These are phyloP conservation scores for Sungouiella thailandica DNA, from an alignment of 805 yeast genomes.

Conservation along the genomic window DNA sequence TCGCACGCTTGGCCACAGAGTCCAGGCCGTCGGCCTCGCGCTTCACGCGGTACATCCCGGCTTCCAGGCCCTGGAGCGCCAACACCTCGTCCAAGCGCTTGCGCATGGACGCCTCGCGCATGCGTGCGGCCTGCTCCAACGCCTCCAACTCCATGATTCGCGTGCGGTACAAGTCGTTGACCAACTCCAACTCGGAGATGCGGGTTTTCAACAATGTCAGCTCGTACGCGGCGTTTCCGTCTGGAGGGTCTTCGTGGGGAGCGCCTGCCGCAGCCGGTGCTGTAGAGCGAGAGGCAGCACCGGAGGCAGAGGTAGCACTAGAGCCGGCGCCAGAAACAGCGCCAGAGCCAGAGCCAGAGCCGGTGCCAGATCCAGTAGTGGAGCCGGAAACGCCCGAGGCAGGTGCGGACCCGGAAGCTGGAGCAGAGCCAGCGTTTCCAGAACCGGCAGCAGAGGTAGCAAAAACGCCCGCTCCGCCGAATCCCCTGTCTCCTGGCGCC, in stretches of 20 bases:
- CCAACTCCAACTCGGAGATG: conserved; percentile 83
- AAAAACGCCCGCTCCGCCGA: too few relatives aligned
- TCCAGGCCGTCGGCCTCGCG: conserved; percentile 9
- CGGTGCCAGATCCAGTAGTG: neutral
- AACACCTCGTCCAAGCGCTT: conserved; percentile 45
- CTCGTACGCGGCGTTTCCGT: conserved; percentile 27
- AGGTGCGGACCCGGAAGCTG: too few relatives aligned
- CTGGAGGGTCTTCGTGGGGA: too few relatives aligned
- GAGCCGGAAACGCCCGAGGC: too few relatives aligned
- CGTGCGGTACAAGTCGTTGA: conserved; percentile 80
- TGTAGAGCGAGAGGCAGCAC: too few relatives aligned
- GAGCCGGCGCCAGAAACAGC: neutral
- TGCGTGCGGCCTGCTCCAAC: conserved; percentile 51
- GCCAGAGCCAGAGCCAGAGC: neutral
- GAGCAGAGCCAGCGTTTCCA: too few relatives aligned
- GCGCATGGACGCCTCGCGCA: conserved; percentile 44
- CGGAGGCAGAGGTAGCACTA: neutral
- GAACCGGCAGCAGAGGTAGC: too few relatives aligned
- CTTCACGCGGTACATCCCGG: conserved; percentile 8
- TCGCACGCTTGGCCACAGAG: conserved; percentile 8
- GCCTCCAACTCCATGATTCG: conserved; percentile 81
- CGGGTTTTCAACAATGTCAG: conserved; percentile 56
- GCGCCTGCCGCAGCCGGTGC: too few relatives aligned
- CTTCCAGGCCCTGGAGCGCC: conserved; percentile 20
- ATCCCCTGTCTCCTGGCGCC: too few relatives aligned